Base-by-base conservation (phyloP, 179 eudicot genomes). In the Actinidia arguta region DNA sequence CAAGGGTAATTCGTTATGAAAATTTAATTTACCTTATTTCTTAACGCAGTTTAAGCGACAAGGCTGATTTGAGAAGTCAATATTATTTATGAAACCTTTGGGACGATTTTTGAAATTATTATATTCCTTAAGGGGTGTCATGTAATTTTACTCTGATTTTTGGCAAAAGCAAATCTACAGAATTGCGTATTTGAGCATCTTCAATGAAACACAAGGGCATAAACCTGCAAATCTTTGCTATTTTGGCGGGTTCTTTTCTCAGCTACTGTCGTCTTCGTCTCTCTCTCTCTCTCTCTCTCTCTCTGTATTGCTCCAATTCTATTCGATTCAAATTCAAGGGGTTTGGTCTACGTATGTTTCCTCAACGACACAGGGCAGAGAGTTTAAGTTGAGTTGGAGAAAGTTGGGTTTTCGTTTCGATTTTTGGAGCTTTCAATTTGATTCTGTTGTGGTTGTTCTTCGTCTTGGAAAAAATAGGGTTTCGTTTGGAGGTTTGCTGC, bases 171-270 rank as follows among this genome's bases (percentile, higher is more conserved):
- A 31, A 31, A 2, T 31, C 36, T 31, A 16, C 8, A 7, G 47
- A 20, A 20, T 79, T 79, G 52, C 81, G 31, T 66, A 51, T 27
- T 79, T 4, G 50, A 51, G 81, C 31, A 20, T 79, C 62, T 79
- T 31, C 63, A 51, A 67, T 50, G 81, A 67, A 25, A 27, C 81
- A 36, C 36, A n/a, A 0, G 74, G 74, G 66, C 61, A 68, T 64
- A 14, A 31, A 22, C 64, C 75, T 36, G 66, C 82, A 79, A 52
- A 79, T 79, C 64, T 79, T 79, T 79, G 50, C 75, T 66, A 79
- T 79, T 79, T 67, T 27, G 48, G 31, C n/a, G 81, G 74, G 13
- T 6, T 50, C 46, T 50, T 31, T 51, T 66, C 22, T 66, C 75
- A 14, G 17, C 61, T 16, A 13, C 9, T 72, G 55, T 67, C 63